These are phyloP conservation scores for Carex scoparia DNA, from an alignment of 176 grass and related monocot species.

Conservation along the genomic window DNA sequence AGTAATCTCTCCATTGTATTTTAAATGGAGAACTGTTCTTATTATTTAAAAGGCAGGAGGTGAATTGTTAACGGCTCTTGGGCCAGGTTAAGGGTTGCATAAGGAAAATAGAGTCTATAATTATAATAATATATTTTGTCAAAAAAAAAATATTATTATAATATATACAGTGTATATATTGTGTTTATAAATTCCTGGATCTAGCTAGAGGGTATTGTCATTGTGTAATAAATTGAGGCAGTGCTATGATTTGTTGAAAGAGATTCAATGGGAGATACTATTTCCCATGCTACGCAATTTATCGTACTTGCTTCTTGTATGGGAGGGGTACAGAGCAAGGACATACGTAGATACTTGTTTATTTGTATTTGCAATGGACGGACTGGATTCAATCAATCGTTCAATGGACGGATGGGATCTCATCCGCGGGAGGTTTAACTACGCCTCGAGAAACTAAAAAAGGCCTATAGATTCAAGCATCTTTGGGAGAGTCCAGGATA, in stretches of 20 bases:
- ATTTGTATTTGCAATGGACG: neutral
- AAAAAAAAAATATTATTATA: neutral
- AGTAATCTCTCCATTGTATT: neutral
- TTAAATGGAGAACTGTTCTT: neutral
- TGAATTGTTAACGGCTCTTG: slow-evolving; percentile 1
- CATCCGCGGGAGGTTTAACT: neutral
- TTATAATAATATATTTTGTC: neutral
- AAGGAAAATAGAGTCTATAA: neutral
- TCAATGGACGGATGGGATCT: slow-evolving; percentile 5
- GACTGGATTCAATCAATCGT: neutral
- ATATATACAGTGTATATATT: neutral
- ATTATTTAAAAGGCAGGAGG: neutral
- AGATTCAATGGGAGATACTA: slow-evolving; percentile 22
- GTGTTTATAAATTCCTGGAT: neutral
- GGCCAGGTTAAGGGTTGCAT: slow-evolving; percentile 7
- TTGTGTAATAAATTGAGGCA: slow-evolving; percentile 20
- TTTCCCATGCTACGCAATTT: slow-evolving; percentile 11
- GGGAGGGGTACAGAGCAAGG: slow-evolving; percentile 16
- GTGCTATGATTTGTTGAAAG: slow-evolving; percentile 18
- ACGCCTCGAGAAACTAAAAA: slow-evolving; percentile 24
- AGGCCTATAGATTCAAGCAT: slow-evolving; percentile 17
- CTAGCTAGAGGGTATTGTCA: neutral
- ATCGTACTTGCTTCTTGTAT: slow-evolving; percentile 25
- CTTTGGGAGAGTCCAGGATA: slow-evolving; percentile 19
- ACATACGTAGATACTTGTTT: slow-evolving; percentile 9